Base-by-base conservation (phyloP, 1,284 basidiomycete genomes). In the Schizophyllum amplum region DNA sequence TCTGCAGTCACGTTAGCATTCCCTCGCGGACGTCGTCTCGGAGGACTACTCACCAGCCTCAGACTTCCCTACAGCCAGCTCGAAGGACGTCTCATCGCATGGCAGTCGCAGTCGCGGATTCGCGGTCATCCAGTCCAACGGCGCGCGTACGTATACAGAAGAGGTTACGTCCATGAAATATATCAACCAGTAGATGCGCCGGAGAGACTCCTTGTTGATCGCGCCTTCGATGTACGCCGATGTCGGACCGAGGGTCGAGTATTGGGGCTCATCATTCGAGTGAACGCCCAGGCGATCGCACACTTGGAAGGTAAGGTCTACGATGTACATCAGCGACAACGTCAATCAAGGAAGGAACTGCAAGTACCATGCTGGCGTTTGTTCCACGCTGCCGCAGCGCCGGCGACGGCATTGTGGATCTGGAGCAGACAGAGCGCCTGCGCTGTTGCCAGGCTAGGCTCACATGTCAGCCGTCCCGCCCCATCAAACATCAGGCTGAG, bases 141-240 rank as follows among this genome's bases (percentile, higher is more conserved):
- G 71, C 57, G 76, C 77, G 65, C 76, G 76, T 65, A 77, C 80
- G 61, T 79, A 75, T 57, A 81, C 75, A 58, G 75, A 74, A 24
- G 72, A 67, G 59, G 79, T 71, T 60, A 78, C 71, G 65, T 84
- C 81, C 55, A 78, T 69, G 56, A 83, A 71, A 65, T 84, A 81
- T 56, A 89, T 80, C 55, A 88, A 71, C 88, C 89, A 91, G 68
- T 90, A 90, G 58, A 87, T 82, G 55, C 88, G 82, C 49, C 88
- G 80, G 24, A 83, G 74, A 61, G 83, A 84, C 71, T 90, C 87
- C 56, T 82, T 82, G 64, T 88, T 83, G 61, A 86, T 82, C 58
- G 78, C 78, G 50, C 71, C 71, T 59, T 82, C 77, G 33, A 84
- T 78, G 59, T 78, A 79, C 53, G 82, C 78, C 49, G 81, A 73